Evolutionary conservation across 1,139 yeast genomes (phyloP), one percentile per base, ranked within the genome.

Genomic region (Hansenula anomala): DNA sequence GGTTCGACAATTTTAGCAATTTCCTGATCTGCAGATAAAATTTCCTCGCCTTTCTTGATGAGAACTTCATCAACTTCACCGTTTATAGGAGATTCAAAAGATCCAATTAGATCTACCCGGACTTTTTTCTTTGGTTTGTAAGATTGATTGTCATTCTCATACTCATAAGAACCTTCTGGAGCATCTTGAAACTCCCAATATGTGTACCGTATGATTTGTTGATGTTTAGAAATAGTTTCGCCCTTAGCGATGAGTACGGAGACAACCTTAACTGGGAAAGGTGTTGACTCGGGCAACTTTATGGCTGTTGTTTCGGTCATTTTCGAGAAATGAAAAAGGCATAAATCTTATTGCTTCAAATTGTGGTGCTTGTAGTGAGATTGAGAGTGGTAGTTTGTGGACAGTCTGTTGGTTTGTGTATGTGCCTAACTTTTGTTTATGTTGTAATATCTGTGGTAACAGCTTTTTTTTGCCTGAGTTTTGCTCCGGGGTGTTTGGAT

Each of bases 51-150:
- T 1, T 67, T 67, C 6, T 61, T 56, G 7, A 87, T 72, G 28
- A 64, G 56, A 49, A 89, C 65, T 14, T 64, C 56, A 15, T 66
- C 62, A 4, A 90, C 61, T 28, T 68, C 67, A 0, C 98, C 98
- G 44, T 78, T 85, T 27, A 88, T 73, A 1, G 97, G 97, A 30
- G 83, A 73, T 57, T 90, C 97, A 56, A 79, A 89, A 4, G 84
- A 72, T 0, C 87, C 86, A 13, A 79, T 75, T 36, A 78, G 60
- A 50, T 79, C 84, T 6, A 78, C 84, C 19, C 77, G 59, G 17
- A 71, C 62, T 46, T 69, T 69, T 34, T 68, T 57, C 30, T 49
- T 52, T 35, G 55, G 45, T 34, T 52, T 54, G 34, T 48, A 52
- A 1, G 12, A 13, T 6, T 54, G 56, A 6, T 49, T 44, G 24